Evolutionary conservation across 1,284 basidiomycete genomes (phyloP).

Genomic region (Rhodofomes roseus): DNA sequence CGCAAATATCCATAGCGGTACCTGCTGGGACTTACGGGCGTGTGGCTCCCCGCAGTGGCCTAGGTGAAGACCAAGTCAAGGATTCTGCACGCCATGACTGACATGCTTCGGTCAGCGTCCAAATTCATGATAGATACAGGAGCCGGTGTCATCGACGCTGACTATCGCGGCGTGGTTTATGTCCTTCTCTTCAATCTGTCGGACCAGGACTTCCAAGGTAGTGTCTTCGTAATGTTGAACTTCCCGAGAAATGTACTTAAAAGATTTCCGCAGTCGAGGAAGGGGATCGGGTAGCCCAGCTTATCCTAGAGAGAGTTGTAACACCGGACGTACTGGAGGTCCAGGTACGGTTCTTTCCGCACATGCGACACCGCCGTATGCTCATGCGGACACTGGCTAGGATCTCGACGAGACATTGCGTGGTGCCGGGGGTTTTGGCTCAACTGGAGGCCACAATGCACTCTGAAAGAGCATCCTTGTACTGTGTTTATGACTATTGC

Average conservation of each 20-base stretch:
- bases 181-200: constrained; percentile 95
- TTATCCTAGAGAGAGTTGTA: constrained; percentile 89
- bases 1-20: constrained; percentile 90
- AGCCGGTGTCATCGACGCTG: constrained; percentile 94
- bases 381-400: constrained; percentile 33
- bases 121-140: constrained; percentile 98
- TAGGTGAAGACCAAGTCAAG: constrained; percentile 51
- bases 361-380: not conserved
- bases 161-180: constrained; percentile 91
- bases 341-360: constrained; percentile 48
- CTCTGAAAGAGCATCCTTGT: constrained; percentile 27
- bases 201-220: constrained; percentile 85
- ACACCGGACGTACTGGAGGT: constrained; percentile 87
- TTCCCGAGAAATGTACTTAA: not conserved
- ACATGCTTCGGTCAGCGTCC: constrained; percentile 54
- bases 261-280: constrained; percentile 60
- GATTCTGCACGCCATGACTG: not conserved
- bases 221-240: constrained; percentile 18
- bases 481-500: not conserved
- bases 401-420: constrained; percentile 81
- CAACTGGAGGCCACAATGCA: constrained; percentile 78
- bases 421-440: constrained; percentile 90
- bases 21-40: constrained; percentile 93
- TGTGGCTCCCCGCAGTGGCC: constrained; percentile 90
- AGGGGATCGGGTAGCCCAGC: constrained; percentile 92